phyloP scores from a whole-genome alignment of 2,329 filamentous ascomycete genomes.

The Penicillium sp. region DNA sequence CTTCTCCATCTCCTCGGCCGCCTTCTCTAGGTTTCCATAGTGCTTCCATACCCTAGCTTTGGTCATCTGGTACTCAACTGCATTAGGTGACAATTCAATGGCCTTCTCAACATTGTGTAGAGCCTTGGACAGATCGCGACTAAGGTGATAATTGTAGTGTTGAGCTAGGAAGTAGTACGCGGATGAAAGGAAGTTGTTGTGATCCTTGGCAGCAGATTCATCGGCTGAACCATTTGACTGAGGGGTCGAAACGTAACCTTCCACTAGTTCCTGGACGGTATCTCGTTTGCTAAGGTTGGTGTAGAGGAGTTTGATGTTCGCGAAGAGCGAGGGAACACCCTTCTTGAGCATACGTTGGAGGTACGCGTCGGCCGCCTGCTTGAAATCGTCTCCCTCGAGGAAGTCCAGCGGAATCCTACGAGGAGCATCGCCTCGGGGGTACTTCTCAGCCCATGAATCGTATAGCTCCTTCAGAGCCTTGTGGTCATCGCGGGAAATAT shows the following conservation, averaged over 20 bases:
- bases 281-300: conserved; percentile 75
- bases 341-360: conserved; percentile 84
- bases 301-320: conserved; percentile 95
- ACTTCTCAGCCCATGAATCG: conserved; percentile 79
- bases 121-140: conserved; percentile 82
- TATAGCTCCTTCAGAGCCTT: conserved; percentile 75
- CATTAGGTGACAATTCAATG: conserved; percentile 76
- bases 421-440: conserved; percentile 81
- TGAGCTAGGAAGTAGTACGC: conserved; percentile 93
- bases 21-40: conserved; percentile 76
- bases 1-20: conserved; percentile 84
- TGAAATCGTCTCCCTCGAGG: conserved; percentile 80
- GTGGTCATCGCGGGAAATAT: conserved; percentile 64
- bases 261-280: conserved; percentile 74
- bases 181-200: conserved; percentile 71
- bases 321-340: conserved; percentile 94
- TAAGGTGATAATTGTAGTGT: conserved; percentile 92
- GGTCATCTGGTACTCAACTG: conserved; percentile 92
- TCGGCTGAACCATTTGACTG: conserved; percentile 56
- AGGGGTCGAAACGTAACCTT: conserved; percentile 71
- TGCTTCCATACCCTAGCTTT: conserved; percentile 96
- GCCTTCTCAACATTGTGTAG: conserved; percentile 82
- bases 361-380: conserved; percentile 76
- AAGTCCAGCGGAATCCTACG: conserved; percentile 89
- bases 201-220: conserved; percentile 55